Conservation (phyloP, 2,329 filamentous ascomycete genomes). For the Fusarium albosuccineum region DNA sequence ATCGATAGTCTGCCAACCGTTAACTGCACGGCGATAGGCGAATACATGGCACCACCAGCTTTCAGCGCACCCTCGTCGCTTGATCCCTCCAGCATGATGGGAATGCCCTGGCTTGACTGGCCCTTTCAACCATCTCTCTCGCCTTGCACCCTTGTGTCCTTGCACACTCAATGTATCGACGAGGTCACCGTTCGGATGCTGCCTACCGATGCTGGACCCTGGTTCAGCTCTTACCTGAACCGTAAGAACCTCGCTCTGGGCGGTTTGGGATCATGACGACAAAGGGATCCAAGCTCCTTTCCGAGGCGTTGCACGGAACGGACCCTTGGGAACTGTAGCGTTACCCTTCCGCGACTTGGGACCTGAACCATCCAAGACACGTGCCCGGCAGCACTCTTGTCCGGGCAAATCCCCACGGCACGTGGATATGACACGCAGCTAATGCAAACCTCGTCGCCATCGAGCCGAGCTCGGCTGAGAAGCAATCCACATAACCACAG, state of each 20-base stretch:
- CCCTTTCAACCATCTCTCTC: neutral
- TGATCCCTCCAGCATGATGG: constrained; percentile 1
- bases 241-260: neutral
- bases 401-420: constrained; percentile 2
- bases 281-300: constrained; percentile 10
- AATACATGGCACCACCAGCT: constrained; percentile 15
- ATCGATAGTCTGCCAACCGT: constrained; percentile 10
- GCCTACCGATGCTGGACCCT: neutral
- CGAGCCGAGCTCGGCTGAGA: neutral
- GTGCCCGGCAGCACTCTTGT: neutral
- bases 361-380: neutral
- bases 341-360: neutral
- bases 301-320: neutral
- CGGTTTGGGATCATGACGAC: constrained; percentile 1
- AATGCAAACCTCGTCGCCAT: neutral
- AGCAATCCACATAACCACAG: neutral
- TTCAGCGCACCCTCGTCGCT: neutral
- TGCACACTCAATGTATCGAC: neutral
- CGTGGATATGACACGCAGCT: constrained; percentile 5
- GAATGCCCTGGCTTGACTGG: neutral
- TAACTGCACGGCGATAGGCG: constrained; percentile 7
- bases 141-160: neutral
- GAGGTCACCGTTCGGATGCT: neutral
- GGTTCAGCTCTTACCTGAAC: neutral
- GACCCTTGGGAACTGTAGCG: neutral